Evolutionary conservation across 139 green algal species (phyloP), one percentile per base, ranked within the genome.

Genomic region (Chlamydomonas schloesseri): DNA sequence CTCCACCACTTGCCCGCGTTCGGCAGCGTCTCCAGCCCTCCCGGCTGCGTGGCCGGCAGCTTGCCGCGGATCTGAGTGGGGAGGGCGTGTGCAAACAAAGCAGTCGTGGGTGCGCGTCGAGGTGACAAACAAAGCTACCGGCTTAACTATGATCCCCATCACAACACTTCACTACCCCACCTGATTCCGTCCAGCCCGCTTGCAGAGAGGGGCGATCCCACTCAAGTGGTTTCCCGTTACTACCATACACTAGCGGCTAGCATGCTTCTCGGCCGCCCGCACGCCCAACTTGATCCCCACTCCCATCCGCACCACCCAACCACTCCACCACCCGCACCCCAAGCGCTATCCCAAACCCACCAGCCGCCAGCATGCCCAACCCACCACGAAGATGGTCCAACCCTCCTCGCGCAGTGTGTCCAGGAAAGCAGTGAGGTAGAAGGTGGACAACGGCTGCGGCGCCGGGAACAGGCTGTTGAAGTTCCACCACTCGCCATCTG

Each of bases 371-470:
- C 13, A 9, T 21, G 4, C 21, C 37, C 87, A 77, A 8, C 87
- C 23, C 69, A 98, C 85, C 46, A 93, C 90, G 77, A 96, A 97
- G 53, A 98, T 97, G 69, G 91, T 96, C 89, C 96, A 98, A 21
- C 94, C 94, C 77, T 95, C 87, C 10, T 87, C 82, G 36, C 81
- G 62, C 34, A 96, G 74, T 8, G 69, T 91, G 62, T 77, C 91
- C 67, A 98, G 91, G 87, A 95, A 98, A 50, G 95, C 91, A 3
- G 83, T 69, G 0, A 98, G 87, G 93, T 98, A 98, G 84, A 98
- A 97, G 21, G 83, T 58, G 8, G 90, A 93, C 62, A 98, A 91
- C 0, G 88, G 87, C 89, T 97, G 91, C 1, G 95, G 96, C 0
- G 96, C 93, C 8, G 95, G 87, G 70, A 94, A 75, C 34, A 98